Evolutionary conservation across 2,329 filamentous ascomycete genomes (phyloP).

Genomic region (Pseudogymnoascus sp.): DNA sequence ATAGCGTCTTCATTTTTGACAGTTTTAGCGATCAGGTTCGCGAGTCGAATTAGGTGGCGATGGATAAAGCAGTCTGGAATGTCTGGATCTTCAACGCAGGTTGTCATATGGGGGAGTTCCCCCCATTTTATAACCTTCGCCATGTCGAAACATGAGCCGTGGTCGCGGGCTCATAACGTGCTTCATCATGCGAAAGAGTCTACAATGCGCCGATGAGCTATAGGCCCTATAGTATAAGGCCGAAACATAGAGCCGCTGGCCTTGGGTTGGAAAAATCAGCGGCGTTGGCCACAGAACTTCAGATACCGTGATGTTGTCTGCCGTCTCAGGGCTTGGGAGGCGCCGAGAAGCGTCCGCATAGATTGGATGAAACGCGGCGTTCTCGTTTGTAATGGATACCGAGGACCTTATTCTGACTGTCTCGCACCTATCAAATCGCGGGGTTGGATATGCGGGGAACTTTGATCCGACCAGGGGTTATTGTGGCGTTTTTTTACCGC

Average conservation of each 20-base stretch:
- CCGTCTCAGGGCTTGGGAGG: background rate
- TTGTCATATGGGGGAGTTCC: background rate
- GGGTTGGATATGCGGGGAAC: background rate
- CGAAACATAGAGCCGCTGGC: background rate
- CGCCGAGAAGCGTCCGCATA: constrained; percentile 3
- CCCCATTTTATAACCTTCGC: background rate
- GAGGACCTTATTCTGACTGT: background rate
- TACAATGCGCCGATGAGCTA: background rate
- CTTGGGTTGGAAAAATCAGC: background rate
- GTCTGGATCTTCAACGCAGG: background rate
- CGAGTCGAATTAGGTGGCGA: background rate
- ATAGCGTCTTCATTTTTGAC: background rate
- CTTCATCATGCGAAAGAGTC: background rate
- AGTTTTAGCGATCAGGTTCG: background rate
- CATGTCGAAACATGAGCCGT: background rate
- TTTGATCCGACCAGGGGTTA: background rate
- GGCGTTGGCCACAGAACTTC: background rate
- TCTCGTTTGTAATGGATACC: background rate
- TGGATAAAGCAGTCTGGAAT: background rate
- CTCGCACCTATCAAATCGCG: background rate
- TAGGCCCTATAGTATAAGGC: background rate
- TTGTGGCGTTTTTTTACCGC: background rate
- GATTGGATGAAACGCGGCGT: background rate
- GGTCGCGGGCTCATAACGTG: background rate
- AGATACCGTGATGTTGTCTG: background rate